Base-by-base conservation (phyloP, 176 grass and related monocot species). In the Hyparrhenia diplandra region DNA sequence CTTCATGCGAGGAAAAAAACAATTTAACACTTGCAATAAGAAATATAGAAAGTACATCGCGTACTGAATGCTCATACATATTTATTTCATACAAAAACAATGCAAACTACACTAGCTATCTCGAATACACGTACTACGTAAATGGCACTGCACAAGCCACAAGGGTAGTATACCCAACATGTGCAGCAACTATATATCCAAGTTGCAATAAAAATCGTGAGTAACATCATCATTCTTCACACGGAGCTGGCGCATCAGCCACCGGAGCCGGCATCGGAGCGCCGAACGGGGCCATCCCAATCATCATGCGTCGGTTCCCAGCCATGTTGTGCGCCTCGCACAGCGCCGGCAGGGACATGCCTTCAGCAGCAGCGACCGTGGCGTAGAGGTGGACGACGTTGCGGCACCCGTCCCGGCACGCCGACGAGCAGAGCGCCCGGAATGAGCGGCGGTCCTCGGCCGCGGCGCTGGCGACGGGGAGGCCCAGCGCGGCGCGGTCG, bases 381-480 rank as follows among this genome's bases (percentile, higher is more conserved):
- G 85, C 78, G 85, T 88, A 94, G 64, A 94, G 91, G 75, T 94
- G 74, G 17, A 86, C 16, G 65, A 91, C 80, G 80, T 90, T 91
- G 40, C 85, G 88, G 82, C 92, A 94, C 0, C 31, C 79, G 21
- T 64, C 18, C 40, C 25, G 74, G 86, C 88, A 94, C 41, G 73
- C 85, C 4, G 23, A 4, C n/a, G 92, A 88, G 92, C 92, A 94
- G 42, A 94, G 78, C 80, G 71, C 78, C 13, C 68, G 28, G 23
- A 64, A 27, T 64, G 83, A 66, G 42, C 67, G 16, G 14, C 55
- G 42, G 61, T 90, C 91, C 6, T 88, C 79, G 36, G 77, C 39
- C 12, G 81, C 80, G 37, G 64, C 78, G 63, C 41, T 43, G 65
- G 80, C 71, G 23, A 86, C 82, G 39, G 87, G 79, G 51, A 94